These are phyloP conservation scores for Coleophoma eucalyptorum DNA, from an alignment of 2,329 filamentous ascomycete genomes.

Conservation along the genomic window DNA sequence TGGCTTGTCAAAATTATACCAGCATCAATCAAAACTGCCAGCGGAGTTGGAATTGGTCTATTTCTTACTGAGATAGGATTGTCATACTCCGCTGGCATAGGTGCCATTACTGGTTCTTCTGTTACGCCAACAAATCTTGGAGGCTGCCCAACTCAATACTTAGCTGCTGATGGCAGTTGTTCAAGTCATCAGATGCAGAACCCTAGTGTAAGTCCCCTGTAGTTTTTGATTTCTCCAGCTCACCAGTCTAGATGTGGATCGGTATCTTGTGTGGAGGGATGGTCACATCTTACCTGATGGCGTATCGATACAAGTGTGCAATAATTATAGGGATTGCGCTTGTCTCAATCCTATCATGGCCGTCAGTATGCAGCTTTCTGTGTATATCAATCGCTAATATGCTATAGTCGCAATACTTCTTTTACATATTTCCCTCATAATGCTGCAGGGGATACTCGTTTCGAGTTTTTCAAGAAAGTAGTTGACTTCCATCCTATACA, in stretches of 20 bases:
- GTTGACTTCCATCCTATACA: constrained; percentile 69
- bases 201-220: constrained; percentile 50
- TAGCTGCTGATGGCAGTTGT: constrained; percentile 48
- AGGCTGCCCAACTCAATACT: constrained; percentile 61
- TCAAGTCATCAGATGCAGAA: constrained; percentile 67
- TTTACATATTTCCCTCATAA: constrained; percentile 73
- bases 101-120: constrained; percentile 67
- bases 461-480: constrained; percentile 70
- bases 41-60: constrained; percentile 61
- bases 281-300: constrained; percentile 76
- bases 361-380: constrained; percentile 39
- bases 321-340: constrained; percentile 71
- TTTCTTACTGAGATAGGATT: constrained; percentile 62
- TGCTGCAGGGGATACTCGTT: constrained; percentile 56
- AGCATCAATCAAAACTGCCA: constrained; percentile 61
- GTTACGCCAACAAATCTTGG: constrained; percentile 73
- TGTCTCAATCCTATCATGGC: constrained; percentile 73
- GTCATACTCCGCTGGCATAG: constrained; percentile 80
- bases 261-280: constrained; percentile 79
- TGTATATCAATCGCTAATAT: background rate
- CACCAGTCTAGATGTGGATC: constrained; percentile 64
- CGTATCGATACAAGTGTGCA: constrained; percentile 70
- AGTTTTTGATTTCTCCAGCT: background rate
- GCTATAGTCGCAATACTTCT: constrained; percentile 53
- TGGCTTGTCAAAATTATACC: constrained; percentile 67